Base-by-base conservation (phyloP, 805 yeast species). In the Scheffersomyces stipitis region DNA sequence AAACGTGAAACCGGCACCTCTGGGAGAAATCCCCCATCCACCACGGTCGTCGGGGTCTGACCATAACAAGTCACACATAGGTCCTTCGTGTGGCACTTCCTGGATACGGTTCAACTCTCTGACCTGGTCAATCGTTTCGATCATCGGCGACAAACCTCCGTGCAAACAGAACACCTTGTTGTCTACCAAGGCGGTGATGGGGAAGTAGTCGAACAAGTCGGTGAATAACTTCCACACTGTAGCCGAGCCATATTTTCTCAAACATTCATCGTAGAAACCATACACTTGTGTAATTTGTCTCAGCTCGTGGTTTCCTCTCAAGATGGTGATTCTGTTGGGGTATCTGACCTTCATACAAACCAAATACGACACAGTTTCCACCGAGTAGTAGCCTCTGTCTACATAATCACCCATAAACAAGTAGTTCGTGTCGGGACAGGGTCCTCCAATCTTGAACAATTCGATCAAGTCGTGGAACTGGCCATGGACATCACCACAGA, bases 1-100 rank as follows among this genome's bases (percentile, higher is more conserved):
- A 78, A 90, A 90, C 56, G 96, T 87, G 82, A 86, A 90, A 63
- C 97, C 97, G 44, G 97, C 97, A 73, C 96, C 96, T 78, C 97
- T 81, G 64, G 96, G 96, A 57, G 93, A 83, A 49, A 90, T 86
- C 45, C 96, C 96, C 97, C 97, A 90, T 53, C 96, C 96, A 51
- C 96, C 96, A 59, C 96, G 76, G 64, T 90, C 96, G 62, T 90
- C 97, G 18, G 97, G 97, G 64, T 90, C 97, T 3, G 96, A 86
- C 97, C 97, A 90, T 49, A 90, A 71, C 53, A 90, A 73, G 62
- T 90, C 97, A 68, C 96, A 90, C 96, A 90, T 88, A 45, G 96
- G 95, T 30, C 97, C 97, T 62, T 90, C 96, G 58, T 89, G 97
- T 28, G 97, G 97, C 32, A 90, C 96, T 68, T 89, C 97, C 67